Conservation (phyloP, 1,284 basidiomycete genomes). For the Naganishia liquefaciens region DNA sequence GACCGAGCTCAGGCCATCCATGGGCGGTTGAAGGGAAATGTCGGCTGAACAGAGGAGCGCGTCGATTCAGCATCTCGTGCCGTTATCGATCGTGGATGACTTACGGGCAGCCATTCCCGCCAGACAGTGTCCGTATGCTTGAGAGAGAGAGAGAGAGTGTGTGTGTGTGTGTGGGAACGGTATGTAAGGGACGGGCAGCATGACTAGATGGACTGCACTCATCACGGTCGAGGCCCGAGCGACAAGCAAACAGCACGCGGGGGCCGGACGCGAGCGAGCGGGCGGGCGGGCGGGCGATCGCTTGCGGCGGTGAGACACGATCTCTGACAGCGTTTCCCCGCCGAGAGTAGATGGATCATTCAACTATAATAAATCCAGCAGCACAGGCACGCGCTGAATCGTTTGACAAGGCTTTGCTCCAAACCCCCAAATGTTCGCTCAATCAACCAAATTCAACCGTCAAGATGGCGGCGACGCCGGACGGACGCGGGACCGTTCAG, state of each 20-base stretch:
- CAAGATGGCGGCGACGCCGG: neutral
- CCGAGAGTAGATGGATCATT: slow-evolving; percentile 16
- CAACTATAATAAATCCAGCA: neutral
- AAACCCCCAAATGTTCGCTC: slow-evolving; percentile 3
- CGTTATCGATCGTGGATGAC: neutral
- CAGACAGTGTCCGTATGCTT: neutral
- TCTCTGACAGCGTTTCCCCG: too few species aligned
- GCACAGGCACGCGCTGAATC: neutral
- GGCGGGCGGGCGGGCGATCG: neutral
- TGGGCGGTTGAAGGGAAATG: slow-evolving; percentile 62
- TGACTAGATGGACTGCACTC: too few species aligned
- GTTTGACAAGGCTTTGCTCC: neutral
- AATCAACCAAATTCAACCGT: slow-evolving; percentile 21
- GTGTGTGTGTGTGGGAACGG: too few species aligned
- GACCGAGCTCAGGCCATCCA: slow-evolving; percentile 78
- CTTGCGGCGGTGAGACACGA: too few species aligned
- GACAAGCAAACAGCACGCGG: neutral
- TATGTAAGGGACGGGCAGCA: too few species aligned
- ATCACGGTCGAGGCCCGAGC: too few species aligned
- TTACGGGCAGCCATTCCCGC: slow-evolving; percentile 19
- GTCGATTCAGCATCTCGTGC: neutral
- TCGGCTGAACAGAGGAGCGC: slow-evolving; percentile 35
- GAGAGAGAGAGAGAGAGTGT: too few species aligned
- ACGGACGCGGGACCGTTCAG: slow-evolving; percentile 14
- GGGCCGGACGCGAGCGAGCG: neutral